These are phyloP conservation scores for Lodderomyces elongisporus DNA, from an alignment of 1,139 yeast genomes.

Conservation along the genomic window DNA sequence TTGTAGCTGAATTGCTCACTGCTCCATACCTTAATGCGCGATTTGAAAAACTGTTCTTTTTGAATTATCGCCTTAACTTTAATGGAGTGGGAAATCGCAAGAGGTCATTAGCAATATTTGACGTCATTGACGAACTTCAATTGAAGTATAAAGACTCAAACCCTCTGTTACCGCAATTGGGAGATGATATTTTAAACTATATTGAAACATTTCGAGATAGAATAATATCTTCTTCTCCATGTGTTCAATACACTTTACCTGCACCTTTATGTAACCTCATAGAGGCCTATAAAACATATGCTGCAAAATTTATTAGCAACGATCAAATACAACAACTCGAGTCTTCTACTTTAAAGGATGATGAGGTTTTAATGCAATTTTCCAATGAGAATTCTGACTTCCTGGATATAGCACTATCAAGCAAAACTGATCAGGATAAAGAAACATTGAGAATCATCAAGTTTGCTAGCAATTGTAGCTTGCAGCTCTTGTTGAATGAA, in stretches of 20 bases:
- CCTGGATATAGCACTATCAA: slow-evolving; percentile 24
- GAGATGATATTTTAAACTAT: slow-evolving; percentile 40
- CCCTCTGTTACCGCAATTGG: slow-evolving; percentile 15
- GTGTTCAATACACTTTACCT: slow-evolving; percentile 66
- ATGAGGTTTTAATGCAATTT: no score
- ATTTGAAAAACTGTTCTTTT: slow-evolving; percentile 74
- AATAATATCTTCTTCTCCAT: slow-evolving; percentile 68
- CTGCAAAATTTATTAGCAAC: slow-evolving; percentile 25
- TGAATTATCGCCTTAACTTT: slow-evolving; percentile 17
- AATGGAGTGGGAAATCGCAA: slow-evolving; percentile 13
- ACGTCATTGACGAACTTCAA: slow-evolving; percentile 5
- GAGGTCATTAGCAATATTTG: slow-evolving; percentile 10
- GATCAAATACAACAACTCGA: slow-evolving; percentile 20
- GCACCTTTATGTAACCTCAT: slow-evolving; percentile 53
- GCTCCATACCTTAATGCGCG: slow-evolving; percentile 72
- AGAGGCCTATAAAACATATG: slow-evolving; percentile 45
- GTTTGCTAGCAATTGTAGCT: slow-evolving; percentile 27
- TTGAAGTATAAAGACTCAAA: no score
- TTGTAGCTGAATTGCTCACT: slow-evolving; percentile 74
- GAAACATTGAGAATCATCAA: slow-evolving; percentile 39
- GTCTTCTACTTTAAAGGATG: no score
- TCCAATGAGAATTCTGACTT: no score
- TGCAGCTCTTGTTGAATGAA: slow-evolving; percentile 24
- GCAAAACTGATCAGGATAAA: slow-evolving; percentile 27
- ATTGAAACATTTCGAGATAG: slow-evolving; percentile 47